phyloP scores from a whole-genome alignment of 2,329 filamentous ascomycete genomes.

The Botryosphaeria dothidea region DNA sequence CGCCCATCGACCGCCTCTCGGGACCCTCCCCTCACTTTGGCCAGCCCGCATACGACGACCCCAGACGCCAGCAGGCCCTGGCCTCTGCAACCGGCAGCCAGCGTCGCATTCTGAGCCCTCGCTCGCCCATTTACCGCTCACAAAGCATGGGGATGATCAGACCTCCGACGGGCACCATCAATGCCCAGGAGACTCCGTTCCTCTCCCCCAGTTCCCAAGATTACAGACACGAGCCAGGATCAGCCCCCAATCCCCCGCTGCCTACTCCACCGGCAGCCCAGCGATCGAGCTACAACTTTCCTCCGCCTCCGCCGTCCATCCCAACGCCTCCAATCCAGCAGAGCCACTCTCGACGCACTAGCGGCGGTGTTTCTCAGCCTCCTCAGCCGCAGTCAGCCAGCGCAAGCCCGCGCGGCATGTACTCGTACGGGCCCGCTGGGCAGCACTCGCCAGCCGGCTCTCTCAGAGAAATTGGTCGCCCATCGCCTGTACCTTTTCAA shows the following conservation, averaged over 20 bases:
- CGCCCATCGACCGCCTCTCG: constrained; percentile 38
- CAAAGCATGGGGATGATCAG: constrained; percentile 50
- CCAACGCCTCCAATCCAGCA: constrained; percentile 42
- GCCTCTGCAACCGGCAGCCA: constrained; percentile 17
- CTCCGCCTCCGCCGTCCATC: constrained; percentile 28
- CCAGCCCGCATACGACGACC: background rate
- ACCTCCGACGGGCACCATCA: constrained; percentile 47
- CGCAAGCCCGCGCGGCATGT: constrained; percentile 50
- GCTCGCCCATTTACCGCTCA: constrained; percentile 56
- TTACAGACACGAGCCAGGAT: constrained; percentile 42
- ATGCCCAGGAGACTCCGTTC: constrained; percentile 52
- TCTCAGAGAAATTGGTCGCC: constrained; percentile 24
- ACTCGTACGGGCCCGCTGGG: constrained; percentile 47
- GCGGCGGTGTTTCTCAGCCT: constrained; percentile 25
- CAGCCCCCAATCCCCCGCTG: constrained; percentile 46
- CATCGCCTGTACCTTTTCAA: constrained; percentile 23
- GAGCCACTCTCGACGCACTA: constrained; percentile 42
- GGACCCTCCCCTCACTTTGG: constrained; percentile 31
- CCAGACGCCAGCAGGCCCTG: background rate
- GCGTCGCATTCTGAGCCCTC: constrained; percentile 57
- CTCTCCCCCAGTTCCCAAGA: constrained; percentile 43
- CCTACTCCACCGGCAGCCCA: constrained; percentile 47
- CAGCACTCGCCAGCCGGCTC: constrained; percentile 32
- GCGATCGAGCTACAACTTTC: constrained; percentile 37
- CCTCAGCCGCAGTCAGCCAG: constrained; percentile 40